Percentiles rank a stretch among this genome's conserved stretches.
These are phyloP conservation scores for Arabis hirsuta DNA, from an alignment of 345 rosid genomes.

Conservation along the genomic window DNA sequence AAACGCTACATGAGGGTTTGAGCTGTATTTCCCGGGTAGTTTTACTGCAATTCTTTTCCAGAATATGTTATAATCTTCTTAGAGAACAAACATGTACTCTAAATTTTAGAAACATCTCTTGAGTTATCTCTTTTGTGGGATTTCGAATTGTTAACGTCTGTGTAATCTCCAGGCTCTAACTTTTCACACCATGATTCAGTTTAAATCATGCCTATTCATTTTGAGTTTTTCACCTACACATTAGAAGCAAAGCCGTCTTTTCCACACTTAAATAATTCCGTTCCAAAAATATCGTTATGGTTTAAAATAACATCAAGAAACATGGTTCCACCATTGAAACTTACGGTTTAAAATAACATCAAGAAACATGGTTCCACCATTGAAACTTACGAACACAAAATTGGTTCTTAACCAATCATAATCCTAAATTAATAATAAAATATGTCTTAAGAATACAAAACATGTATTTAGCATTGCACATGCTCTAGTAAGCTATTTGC, in stretches of 20 bases:
- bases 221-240: conserved; percentile 3
- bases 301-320: background rate
- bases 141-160: conserved; percentile 16
- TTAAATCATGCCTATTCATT: background rate
- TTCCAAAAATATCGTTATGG: conserved; percentile 7
- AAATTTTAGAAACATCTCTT: background rate
- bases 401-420: no score
- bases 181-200: background rate
- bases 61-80: no score
- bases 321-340: no score
- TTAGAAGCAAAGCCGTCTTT: background rate
- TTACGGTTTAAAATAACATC: background rate
- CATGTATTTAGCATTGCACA: no score
- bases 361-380: background rate
- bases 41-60: conserved; percentile 21
- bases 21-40: conserved; percentile 21
- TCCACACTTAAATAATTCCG: background rate
- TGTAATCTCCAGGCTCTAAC: conserved; percentile 17
- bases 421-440: no score
- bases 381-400: no score
- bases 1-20: conserved; percentile 14
- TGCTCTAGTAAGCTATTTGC: conserved; percentile 1
- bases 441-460: no score
- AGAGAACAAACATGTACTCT: no score
- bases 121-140: conserved; percentile 8